Base-by-base conservation (phyloP, 192 early-diverging fungal genomes). In the Podila horticola region DNA sequence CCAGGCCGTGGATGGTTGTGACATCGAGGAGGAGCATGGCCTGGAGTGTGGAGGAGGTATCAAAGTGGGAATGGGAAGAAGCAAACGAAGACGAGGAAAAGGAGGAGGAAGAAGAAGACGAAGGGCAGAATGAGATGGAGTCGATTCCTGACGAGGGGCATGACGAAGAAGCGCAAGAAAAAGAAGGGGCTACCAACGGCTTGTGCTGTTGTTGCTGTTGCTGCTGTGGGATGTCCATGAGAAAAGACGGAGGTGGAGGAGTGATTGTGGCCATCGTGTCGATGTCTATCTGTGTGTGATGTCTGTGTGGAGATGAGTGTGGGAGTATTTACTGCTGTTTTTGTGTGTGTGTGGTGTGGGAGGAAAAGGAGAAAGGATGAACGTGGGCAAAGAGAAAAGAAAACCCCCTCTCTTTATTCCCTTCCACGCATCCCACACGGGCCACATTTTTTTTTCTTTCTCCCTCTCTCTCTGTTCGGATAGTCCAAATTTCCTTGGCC, bases 1-100 rank as follows among this genome's bases (percentile, higher is more conserved):
- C 6, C 3, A 81, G 51, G 19, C 77, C 77, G 30, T 81, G 71
- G 30, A 73, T 30, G 3, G 77, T 73, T 24, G 67, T 73, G 10
- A 73, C 11, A 55, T 81, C 77, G 13, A 79, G 22, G n/a, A 66
- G 49, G 41, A 69, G 28, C 30, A 57, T 64, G 62, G 70, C 48
- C 62, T 34, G 36, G 31, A 34, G 36, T 19, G 36, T 19, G 31
- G n/a, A 41, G n/a, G 36, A 41, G n/a, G 31, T 0, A 51, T 60
- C 59, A 29, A 19, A 19, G 4, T 24, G 10, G 17, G 59, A 13
- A 60, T 13, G 29, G 59, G 59, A 30, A 7, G 58, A 60, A 30
- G 28, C 10, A 60, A 60, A 60, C 13, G 58, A 30, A 33, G 58
- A 59, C 0, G 58, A 22, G 15, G 28, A 15, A 13, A n/a, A n/a